Conservation (phyloP, 208 protist species). For the Herpetomonas tarakana region DNA sequence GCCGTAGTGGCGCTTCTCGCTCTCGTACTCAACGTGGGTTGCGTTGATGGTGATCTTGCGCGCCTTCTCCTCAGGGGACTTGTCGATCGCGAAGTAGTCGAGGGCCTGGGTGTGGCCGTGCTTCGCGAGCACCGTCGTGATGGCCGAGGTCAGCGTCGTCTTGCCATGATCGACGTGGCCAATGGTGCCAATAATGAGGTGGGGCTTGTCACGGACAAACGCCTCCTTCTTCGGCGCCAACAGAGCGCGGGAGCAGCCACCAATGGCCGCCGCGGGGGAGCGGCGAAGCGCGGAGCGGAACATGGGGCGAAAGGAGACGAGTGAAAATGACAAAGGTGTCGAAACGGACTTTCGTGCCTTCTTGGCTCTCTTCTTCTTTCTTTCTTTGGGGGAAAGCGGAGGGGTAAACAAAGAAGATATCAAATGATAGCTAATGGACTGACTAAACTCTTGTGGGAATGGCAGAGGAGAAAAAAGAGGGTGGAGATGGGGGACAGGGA, state of each 20-base stretch:
- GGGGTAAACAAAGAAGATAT: neutral
- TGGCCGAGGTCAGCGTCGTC: constrained; percentile 98
- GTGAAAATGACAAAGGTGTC: neutral
- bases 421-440: neutral
- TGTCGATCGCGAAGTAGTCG: constrained; percentile 99
- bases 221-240: constrained; percentile 76
- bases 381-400: constrained; percentile 1
- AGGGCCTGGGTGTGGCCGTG: constrained; percentile 67
- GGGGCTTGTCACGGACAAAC: constrained; percentile 95
- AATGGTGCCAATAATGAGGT: constrained; percentile 99
- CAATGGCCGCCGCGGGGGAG: constrained; percentile 9
- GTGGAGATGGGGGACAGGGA: too few species aligned
- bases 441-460: too few species aligned
- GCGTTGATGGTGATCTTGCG: constrained; percentile 99
- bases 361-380: neutral
- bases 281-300: constrained; percentile 45
- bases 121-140: constrained; percentile 95
- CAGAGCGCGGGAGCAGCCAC: constrained; percentile 19
- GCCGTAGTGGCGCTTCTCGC: constrained; percentile 97
- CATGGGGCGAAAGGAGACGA: constrained; percentile 11
- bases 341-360: constrained; percentile 1
- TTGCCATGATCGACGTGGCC: constrained; percentile 99
- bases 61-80: constrained; percentile 98
- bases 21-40: constrained; percentile 98
- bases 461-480: too few species aligned